Conservation (phyloP, 306 rosid species). For the Cucurbita ficifolia region DNA sequence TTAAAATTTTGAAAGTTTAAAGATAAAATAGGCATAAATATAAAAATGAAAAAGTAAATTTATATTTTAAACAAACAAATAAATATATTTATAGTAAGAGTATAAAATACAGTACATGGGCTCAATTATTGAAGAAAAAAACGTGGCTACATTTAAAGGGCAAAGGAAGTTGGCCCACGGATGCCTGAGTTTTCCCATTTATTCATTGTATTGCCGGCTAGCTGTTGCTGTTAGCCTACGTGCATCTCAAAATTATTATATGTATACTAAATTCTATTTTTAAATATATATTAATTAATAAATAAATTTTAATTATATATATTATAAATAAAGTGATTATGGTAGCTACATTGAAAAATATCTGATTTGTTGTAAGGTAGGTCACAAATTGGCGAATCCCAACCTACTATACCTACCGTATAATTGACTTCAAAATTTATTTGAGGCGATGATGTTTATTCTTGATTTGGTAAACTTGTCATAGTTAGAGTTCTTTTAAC, state of each 20-base stretch:
- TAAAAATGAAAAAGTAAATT: no score
- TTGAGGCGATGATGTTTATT: no score
- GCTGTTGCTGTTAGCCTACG: neutral
- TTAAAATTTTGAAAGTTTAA: no score
- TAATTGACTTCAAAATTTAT: no score
- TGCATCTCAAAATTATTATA: neutral
- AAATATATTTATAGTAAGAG: neutral
- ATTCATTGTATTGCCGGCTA: neutral
- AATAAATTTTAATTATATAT: no score
- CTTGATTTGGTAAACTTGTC: no score
- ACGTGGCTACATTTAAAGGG: slow-evolving; percentile 7
- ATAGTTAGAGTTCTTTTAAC: no score
- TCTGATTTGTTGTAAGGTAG: neutral
- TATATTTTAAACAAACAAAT: neutral
- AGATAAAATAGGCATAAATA: no score
- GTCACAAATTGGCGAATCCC: neutral
- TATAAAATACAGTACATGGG: neutral
- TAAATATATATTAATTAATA: no score
- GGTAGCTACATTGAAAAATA: neutral
- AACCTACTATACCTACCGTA: neutral
- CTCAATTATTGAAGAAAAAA: neutral
- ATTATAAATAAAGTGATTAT: no score
- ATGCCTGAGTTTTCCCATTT: neutral
- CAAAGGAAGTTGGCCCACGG: neutral
- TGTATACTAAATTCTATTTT: no score